phyloP scores from a whole-genome alignment of 345 rosid genomes.

The Trapa bicornis region DNA sequence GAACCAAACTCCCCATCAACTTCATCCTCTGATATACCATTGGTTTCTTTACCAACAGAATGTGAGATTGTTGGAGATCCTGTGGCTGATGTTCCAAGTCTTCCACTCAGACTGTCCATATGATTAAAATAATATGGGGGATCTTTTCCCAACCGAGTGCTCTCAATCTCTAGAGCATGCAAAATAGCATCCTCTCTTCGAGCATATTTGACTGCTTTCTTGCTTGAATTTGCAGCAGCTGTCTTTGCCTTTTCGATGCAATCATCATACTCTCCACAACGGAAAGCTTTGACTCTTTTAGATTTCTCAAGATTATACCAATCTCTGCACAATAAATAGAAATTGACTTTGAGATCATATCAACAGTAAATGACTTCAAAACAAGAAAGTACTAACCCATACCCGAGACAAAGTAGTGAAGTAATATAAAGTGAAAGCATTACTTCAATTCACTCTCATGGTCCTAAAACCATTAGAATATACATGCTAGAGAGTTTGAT shows the following conservation, averaged over 20 bases:
- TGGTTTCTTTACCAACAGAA: constrained; percentile 37
- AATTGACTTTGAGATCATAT: constrained; percentile 5
- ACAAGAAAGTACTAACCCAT: background rate
- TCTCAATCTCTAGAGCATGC: constrained; percentile 87
- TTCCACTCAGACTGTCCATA: constrained; percentile 21
- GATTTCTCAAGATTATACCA: constrained; percentile 96
- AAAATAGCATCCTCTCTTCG: constrained; percentile 91
- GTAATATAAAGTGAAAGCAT: background rate
- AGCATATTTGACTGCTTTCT: constrained; percentile 71
- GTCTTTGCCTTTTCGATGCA: constrained; percentile 83
- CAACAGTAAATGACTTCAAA: background rate
- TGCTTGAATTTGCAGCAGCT: constrained; percentile 52
- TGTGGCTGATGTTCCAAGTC: constrained; percentile 24
- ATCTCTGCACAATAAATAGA: constrained; percentile 39
- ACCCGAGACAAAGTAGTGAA: background rate
- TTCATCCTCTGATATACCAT: constrained; percentile 22
- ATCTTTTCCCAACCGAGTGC: constrained; percentile 50
- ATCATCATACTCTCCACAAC: constrained; percentile 85
- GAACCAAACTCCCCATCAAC: constrained; percentile 32
- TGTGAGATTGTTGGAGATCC: constrained; percentile 40
- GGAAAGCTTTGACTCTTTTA: constrained; percentile 88
- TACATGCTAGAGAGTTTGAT: background rate
- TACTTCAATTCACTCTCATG: background rate
- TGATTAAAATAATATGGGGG: constrained; percentile 19
- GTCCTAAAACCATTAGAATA: background rate